Percentiles rank a stretch among this genome's conserved stretches.
phyloP scores from a whole-genome alignment of 2,329 filamentous ascomycete genomes.

The Aspergillus spinulosporus region DNA sequence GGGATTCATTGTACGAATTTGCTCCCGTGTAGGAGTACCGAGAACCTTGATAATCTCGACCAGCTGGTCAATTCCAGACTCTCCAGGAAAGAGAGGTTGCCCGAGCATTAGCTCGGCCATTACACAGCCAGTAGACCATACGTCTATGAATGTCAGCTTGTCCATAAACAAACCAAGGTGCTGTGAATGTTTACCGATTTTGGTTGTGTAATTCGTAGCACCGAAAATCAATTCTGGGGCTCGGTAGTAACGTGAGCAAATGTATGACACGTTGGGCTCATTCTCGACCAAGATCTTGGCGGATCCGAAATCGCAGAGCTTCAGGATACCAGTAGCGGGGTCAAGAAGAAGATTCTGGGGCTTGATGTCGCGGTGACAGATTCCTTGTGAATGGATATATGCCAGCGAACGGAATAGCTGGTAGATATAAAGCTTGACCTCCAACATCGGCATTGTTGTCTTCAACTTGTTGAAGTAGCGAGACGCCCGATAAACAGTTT shows the following conservation, averaged over 20 bases:
- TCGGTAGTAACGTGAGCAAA: constrained; percentile 98
- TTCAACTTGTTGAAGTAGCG: constrained; percentile 99
- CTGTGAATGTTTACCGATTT: constrained; percentile 74
- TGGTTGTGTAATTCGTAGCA: constrained; percentile 98
- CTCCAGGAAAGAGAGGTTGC: constrained; percentile 94
- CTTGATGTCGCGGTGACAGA: constrained; percentile 99
- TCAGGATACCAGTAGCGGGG: constrained; percentile 84
- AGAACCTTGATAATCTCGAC: constrained; percentile 99
- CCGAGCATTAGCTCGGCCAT: constrained; percentile 99
- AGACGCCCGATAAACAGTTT: constrained; percentile 96
- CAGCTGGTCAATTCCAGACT: constrained; percentile 96
- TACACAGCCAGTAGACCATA: constrained; percentile 98
- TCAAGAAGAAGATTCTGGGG: constrained; percentile 96
- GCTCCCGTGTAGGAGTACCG: constrained; percentile 92
- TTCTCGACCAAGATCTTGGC: constrained; percentile 98
- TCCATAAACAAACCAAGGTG: not conserved
- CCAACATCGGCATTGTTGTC: constrained; percentile 97
- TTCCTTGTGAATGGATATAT: constrained; percentile 98
- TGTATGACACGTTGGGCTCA: constrained; percentile 99
- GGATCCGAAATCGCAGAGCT: constrained; percentile 98
- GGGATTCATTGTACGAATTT: constrained; percentile 99
- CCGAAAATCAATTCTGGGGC: constrained; percentile 98
- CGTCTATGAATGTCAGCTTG: constrained; percentile 61
- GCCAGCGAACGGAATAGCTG: constrained; percentile 97
- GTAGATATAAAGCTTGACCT: constrained; percentile 99